Evolutionary conservation across 2,329 filamentous ascomycete species (phyloP).

Genomic region (Periglandula ipomoeae): DNA sequence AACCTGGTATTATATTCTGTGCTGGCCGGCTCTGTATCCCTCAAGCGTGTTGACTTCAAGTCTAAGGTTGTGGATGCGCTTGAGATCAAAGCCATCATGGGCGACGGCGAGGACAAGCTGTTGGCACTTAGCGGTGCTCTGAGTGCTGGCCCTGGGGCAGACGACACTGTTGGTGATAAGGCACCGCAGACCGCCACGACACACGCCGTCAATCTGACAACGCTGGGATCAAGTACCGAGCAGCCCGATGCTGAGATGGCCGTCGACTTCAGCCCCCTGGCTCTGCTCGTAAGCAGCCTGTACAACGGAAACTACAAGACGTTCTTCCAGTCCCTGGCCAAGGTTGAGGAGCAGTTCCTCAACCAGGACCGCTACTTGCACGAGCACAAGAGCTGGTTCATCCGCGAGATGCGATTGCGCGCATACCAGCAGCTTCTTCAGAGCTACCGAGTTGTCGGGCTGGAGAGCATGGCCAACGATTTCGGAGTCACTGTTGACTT

Average conservation of each 20-base stretch:
- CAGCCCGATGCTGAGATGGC: slow-evolving; percentile 71
- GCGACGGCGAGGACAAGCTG: slow-evolving; percentile 79
- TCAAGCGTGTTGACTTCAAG: slow-evolving; percentile 98
- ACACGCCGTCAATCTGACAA: slow-evolving; percentile 82
- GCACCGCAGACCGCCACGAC: slow-evolving; percentile 37
- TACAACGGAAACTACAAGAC: slow-evolving; percentile 91
- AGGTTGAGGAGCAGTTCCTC: slow-evolving; percentile 89
- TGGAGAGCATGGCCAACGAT: slow-evolving; percentile 93
- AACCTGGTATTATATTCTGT: slow-evolving; percentile 92
- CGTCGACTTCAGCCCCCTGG: slow-evolving; percentile 82
- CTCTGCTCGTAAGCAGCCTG: slow-evolving; percentile 79
- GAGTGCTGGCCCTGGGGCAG: slow-evolving; percentile 71
- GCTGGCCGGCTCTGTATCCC: slow-evolving; percentile 82
- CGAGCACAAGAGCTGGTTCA: slow-evolving; percentile 95
- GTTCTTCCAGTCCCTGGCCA: slow-evolving; percentile 83
- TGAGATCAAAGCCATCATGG: slow-evolving; percentile 95
- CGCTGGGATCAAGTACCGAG: slow-evolving; percentile 61
- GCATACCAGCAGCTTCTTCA: slow-evolving; percentile 96
- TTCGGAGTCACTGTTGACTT: slow-evolving; percentile 97
- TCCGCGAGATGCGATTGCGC: slow-evolving; percentile 93
- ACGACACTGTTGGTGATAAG: slow-evolving; percentile 62
- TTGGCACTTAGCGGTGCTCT: slow-evolving; percentile 71
- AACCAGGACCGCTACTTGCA: slow-evolving; percentile 90
- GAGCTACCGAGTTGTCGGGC: slow-evolving; percentile 93
- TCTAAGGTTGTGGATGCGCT: slow-evolving; percentile 96